These are phyloP conservation scores for Chrysoporthe deuterocubensis DNA, from an alignment of 2,329 filamentous ascomycete species.

Conservation along the genomic window DNA sequence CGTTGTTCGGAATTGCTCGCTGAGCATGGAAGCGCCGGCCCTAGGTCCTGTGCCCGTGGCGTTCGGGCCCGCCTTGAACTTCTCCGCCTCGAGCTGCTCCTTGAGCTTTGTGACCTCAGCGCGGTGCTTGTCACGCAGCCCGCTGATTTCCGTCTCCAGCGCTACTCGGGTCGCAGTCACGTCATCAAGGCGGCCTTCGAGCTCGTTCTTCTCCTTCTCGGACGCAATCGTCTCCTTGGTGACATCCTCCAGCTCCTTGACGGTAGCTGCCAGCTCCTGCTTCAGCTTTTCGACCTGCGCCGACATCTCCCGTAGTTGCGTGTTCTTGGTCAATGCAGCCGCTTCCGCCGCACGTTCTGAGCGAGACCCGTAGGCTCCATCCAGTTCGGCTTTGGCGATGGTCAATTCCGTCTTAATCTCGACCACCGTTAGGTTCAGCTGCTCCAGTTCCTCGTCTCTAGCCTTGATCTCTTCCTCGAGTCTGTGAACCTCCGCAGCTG, in stretches of 20 bases:
- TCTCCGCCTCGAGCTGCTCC: slow-evolving; percentile 56
- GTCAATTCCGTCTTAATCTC: slow-evolving; percentile 66
- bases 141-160: slow-evolving; percentile 45
- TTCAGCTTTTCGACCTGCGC: slow-evolving; percentile 55
- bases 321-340: slow-evolving; percentile 55
- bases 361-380: slow-evolving; percentile 63
- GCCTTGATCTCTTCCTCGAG: slow-evolving; percentile 51
- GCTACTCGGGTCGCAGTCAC: slow-evolving; percentile 40
- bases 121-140: slow-evolving; percentile 45
- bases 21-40: slow-evolving; percentile 55
- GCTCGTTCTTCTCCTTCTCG: slow-evolving; percentile 54
- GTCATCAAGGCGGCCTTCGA: slow-evolving; percentile 48
- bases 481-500: slow-evolving; percentile 35
- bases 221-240: slow-evolving; percentile 55
- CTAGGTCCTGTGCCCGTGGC: slow-evolving; percentile 41
- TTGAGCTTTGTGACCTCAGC: slow-evolving; percentile 49
- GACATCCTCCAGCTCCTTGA: slow-evolving; percentile 57
- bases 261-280: slow-evolving; percentile 53
- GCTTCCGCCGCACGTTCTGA: slow-evolving; percentile 63
- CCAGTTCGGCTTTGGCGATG: slow-evolving; percentile 64
- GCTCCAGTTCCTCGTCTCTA: slow-evolving; percentile 56
- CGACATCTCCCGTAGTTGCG: slow-evolving; percentile 51
- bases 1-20: slow-evolving; percentile 59
- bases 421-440: slow-evolving; percentile 55
- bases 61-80: slow-evolving; percentile 46